Evolutionary conservation across 805 yeast species (phyloP).

Genomic region (Dipodascus albidus): DNA sequence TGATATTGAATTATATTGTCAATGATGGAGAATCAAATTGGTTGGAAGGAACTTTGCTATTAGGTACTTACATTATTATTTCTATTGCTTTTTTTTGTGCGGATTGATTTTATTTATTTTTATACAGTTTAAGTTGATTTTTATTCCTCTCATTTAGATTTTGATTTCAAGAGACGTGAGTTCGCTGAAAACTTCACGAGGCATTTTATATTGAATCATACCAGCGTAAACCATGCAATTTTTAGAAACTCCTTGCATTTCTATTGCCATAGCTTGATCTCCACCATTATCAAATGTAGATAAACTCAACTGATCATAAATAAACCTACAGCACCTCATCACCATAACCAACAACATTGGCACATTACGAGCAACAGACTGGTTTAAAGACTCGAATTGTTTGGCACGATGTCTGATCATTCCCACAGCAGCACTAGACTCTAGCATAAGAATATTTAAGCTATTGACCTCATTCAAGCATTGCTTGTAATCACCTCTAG

Average conservation of each 20-base stretch:
- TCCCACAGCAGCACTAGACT: slow-evolving; percentile 36
- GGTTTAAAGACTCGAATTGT: slow-evolving; percentile 53
- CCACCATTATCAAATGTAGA: slow-evolving; percentile 13
- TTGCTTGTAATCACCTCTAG: slow-evolving; percentile 45
- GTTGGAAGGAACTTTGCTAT: slow-evolving; percentile 90
- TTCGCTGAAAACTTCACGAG: slow-evolving; percentile 30
- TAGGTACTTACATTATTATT: slow-evolving; percentile 75
- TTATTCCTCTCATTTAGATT: neutral
- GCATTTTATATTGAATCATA: slow-evolving; percentile 82
- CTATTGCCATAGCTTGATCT: slow-evolving; percentile 12
- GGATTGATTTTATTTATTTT: neutral
- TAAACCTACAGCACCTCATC: slow-evolving; percentile 51
- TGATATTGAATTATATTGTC: slow-evolving; percentile 75
- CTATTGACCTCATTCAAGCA: slow-evolving; percentile 38
- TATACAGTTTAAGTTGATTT: neutral
- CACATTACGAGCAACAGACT: slow-evolving; percentile 61
- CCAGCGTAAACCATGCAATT: slow-evolving; percentile 94
- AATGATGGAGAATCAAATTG: slow-evolving; percentile 94
- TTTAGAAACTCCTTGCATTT: slow-evolving; percentile 35
- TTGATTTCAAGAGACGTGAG: slow-evolving; percentile 16
- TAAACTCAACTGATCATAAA: slow-evolving; percentile 29
- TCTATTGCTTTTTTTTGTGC: slow-evolving; percentile 76
- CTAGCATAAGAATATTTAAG: slow-evolving; percentile 21
- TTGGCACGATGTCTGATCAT: slow-evolving; percentile 58
- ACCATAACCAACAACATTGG: slow-evolving; percentile 72